These are phyloP conservation scores for Trifolium subterraneum DNA, from an alignment of 306 rosid genomes.

Conservation along the genomic window DNA sequence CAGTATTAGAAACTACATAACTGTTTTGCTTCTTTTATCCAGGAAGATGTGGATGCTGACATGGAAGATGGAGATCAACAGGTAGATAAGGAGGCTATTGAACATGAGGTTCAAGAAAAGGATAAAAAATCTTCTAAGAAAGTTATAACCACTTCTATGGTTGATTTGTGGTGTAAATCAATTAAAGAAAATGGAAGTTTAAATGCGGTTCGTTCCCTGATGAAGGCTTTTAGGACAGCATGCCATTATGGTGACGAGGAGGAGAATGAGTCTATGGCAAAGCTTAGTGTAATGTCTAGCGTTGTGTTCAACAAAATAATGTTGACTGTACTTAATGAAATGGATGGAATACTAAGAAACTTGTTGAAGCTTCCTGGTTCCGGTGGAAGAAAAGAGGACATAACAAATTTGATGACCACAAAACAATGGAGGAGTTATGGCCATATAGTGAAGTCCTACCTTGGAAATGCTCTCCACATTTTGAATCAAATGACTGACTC, in stretches of 20 bases:
- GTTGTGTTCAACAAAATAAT: conserved; percentile 87
- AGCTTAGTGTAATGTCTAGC: conserved; percentile 80
- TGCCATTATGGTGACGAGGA: conserved; percentile 95
- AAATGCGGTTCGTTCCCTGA: conserved; percentile 67
- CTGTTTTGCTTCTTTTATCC: conserved; percentile 41
- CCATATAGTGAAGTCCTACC: conserved; percentile 87
- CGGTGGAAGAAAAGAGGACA: conserved; percentile 86
- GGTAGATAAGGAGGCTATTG: conserved; percentile 45
- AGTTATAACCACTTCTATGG: conserved; percentile 73
- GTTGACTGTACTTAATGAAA: conserved; percentile 78
- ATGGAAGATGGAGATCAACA: conserved; percentile 56
- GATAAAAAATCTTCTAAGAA: conserved; percentile 51
- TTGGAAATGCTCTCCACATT: conserved; percentile 89
- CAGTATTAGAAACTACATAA: conserved; percentile 14
- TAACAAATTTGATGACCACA: conserved; percentile 66
- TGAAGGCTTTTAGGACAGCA: conserved; percentile 85
- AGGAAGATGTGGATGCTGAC: conserved; percentile 68
- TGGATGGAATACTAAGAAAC: conserved; percentile 86
- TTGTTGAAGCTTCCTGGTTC: conserved; percentile 76
- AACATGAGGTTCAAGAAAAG: conserved; percentile 46
- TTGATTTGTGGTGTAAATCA: conserved; percentile 78
- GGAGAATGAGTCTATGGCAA: conserved; percentile 54
- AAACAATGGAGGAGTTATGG: conserved; percentile 76
- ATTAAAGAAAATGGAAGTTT: conserved; percentile 66
- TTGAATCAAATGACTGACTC: conserved; percentile 97